Evolutionary conservation across 2,329 filamentous ascomycete species (phyloP), one percentile per base, ranked within the genome.

Genomic region (Colletotrichum cereale): DNA sequence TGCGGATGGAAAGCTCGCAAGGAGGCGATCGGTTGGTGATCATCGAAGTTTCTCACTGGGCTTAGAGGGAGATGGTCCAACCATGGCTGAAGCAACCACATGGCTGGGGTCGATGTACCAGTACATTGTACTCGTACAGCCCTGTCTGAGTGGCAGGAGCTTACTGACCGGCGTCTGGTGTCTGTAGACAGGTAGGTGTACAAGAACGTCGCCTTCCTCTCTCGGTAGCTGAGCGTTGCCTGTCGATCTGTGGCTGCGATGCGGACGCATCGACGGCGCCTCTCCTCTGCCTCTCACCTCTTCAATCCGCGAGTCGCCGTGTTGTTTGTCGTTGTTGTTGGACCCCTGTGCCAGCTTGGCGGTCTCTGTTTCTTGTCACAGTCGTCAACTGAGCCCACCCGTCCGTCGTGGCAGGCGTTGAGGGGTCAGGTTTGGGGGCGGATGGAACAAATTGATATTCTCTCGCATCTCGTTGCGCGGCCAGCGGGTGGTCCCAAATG

Each of bases 381-480:
- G 36, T 55, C 38, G 31, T 38, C 58, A 34, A 53, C 24, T 31
- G 24, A 40, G 24, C 26, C 36, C 24, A 53, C 47, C 24, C 48
- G 29, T 48, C 61, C 36, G 36, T 63, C 61, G 61, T 63, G 61
- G 61, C 61, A 53, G 24, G 26, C 61, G 24, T 31, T 42, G 21
- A 62, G 31, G 48, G 60, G 58, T 47, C 21, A 36, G 16, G 36
- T 31, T 31, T 44, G 38, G 56, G 55, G 44, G 5, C 58, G 6
- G 31, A 36, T 50, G 44, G n/a, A 24, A 21, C 24, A 24, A 31
- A 5, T 50, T 21, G 24, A 50, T 14, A 1, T 29, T 62, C n/a
- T 52, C 34, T 57, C 11, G 50, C 42, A 52, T 42, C 42, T 56
- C 42, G 52, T 72, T 72, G 69, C 69, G 65, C 69, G 58, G 69